These are phyloP conservation scores for Melaleuca quinquenervia DNA, from an alignment of 345 rosid species.

Conservation along the genomic window DNA sequence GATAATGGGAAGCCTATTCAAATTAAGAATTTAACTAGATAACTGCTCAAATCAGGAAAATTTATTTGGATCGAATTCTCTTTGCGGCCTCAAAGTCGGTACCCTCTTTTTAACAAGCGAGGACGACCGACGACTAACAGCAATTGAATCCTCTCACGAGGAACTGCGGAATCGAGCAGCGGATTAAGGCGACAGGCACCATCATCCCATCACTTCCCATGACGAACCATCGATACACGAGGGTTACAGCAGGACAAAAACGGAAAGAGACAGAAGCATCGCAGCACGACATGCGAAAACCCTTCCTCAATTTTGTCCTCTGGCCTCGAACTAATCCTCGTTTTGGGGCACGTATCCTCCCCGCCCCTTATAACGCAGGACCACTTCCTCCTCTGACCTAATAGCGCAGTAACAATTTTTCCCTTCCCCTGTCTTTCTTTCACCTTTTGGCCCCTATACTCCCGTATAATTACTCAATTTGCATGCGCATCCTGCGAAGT, in stretches of 20 bases:
- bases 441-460: background rate
- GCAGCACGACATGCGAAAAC: background rate
- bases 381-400: background rate
- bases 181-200: too few species aligned
- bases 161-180: background rate
- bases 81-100: too few species aligned
- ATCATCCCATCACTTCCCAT: background rate
- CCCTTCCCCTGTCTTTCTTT: background rate
- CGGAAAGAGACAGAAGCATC: background rate
- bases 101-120: too few species aligned
- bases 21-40: too few species aligned
- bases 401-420: background rate
- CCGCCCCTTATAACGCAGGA: background rate
- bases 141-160: background rate
- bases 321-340: background rate
- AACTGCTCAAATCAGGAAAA: background rate
- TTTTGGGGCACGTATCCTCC: too few species aligned
- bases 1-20: too few species aligned
- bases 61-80: too few species aligned
- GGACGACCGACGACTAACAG: background rate
- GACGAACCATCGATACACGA: background rate
- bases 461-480: background rate
- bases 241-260: background rate
- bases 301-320: background rate
- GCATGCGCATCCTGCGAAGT: background rate